Base-by-base conservation (phyloP, 495 filamentous ascomycete genomes). In the Acidiella bohemica region DNA sequence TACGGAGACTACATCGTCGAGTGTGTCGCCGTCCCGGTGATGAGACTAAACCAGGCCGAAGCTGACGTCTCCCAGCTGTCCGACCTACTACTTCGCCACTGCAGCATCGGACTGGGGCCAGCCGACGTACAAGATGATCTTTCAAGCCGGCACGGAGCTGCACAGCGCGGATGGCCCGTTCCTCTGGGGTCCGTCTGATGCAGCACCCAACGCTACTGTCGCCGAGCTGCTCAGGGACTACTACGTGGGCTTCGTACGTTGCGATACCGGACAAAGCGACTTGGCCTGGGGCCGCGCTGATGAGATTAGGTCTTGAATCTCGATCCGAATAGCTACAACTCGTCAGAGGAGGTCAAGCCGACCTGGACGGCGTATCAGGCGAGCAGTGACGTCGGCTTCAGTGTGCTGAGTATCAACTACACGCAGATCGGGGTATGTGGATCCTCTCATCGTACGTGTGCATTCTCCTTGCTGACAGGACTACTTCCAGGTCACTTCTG, bases 231-330 rank as follows among this genome's bases (percentile, higher is more conserved):
- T 68, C 3, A 58, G 73, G 46, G 66, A 78, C 9, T 70, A 78
- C 35, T 64, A 88, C n/a, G 64, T 79, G 13, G 63, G 58, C 10
- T 87, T 87, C 57, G 38, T n/a, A n/a, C n/a, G n/a, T n/a, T n/a
- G n/a, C n/a, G n/a, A n/a, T n/a, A n/a, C n/a, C n/a, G n/a, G n/a
- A n/a, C n/a, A n/a, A n/a, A n/a, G n/a, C n/a, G n/a, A n/a, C n/a
- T n/a, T n/a, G n/a, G n/a, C n/a, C n/a, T n/a, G n/a, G n/a, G n/a
- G n/a, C n/a, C n/a, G n/a, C n/a, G n/a, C n/a, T n/a, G n/a, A n/a
- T n/a, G n/a, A n/a, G n/a, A n/a, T n/a, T n/a, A n/a, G n/a, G n/a
- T 50, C 3, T 35, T 40, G 13, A 44, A 39, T 20, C 24, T 50
- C 10, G 40, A 54, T 30, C 51, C 51, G 14, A 54, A 54, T 20